Evolutionary conservation across 148 eudicot genomes (phyloP).

Genomic region (Rhododendron ovatum): DNA sequence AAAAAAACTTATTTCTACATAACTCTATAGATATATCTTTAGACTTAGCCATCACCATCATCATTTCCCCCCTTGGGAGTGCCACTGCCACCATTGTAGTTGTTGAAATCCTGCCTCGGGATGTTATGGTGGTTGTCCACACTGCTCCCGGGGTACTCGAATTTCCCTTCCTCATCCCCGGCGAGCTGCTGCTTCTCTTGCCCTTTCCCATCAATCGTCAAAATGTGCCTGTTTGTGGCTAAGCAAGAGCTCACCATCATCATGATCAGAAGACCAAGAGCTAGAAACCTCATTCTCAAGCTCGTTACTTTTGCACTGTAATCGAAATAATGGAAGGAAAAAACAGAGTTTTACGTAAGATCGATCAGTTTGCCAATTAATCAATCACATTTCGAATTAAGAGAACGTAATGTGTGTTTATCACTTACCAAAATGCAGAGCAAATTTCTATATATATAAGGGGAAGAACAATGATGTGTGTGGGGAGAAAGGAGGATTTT

Average conservation of each 20-base stretch:
- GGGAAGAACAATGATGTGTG: neutral
- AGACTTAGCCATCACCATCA: neutral
- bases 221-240: neutral
- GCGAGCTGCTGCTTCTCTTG: neutral
- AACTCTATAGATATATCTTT: neutral
- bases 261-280: neutral
- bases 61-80: neutral
- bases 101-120: constrained; percentile 23
- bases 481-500: neutral
- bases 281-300: constrained; percentile 11
- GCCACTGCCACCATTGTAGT: neutral
- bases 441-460: neutral
- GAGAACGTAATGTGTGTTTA: neutral
- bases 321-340: neutral
- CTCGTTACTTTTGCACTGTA: neutral
- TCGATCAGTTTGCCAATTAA: neutral
- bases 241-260: constrained; percentile 16
- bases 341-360: neutral
- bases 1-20: too few species aligned
- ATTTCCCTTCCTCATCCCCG: neutral
- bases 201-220: neutral
- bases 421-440: constrained; percentile 3
- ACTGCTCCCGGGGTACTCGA: neutral
- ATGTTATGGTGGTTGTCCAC: constrained; percentile 20
- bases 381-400: neutral